Evolutionary conservation across 441 rosid species (phyloP).

Genomic region (Biscutella laevigata): DNA sequence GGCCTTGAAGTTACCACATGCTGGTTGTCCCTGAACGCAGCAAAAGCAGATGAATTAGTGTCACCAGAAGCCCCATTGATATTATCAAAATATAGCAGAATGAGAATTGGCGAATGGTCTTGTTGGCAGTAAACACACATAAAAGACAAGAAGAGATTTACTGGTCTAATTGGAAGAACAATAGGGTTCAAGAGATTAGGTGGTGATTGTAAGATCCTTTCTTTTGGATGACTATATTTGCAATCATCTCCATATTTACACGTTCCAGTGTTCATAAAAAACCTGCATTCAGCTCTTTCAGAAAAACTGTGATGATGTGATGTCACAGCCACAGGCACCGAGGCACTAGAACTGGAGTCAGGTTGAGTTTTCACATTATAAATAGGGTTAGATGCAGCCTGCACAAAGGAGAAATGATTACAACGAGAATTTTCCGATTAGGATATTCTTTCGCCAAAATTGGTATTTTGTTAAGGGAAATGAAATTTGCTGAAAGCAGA

Average conservation of each 20-base stretch:
- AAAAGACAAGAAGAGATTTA: no score
- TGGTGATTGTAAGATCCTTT: constrained; percentile 32
- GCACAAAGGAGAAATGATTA: no score
- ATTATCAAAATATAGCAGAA: no score
- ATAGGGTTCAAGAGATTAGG: constrained; percentile 31
- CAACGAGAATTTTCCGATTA: no score
- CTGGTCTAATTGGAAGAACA: constrained; percentile 63
- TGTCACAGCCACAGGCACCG: constrained; percentile 24
- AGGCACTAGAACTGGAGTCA: constrained; percentile 7
- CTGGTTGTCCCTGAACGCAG: constrained; percentile 55
- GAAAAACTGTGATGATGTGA: constrained; percentile 31
- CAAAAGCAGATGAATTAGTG: no score
- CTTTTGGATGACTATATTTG: constrained; percentile 65
- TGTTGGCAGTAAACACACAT: no score
- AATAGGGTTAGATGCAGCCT: constrained; percentile 23
- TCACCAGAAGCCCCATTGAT: no score
- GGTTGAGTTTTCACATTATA: constrained; percentile 20
- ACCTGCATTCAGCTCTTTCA: constrained; percentile 61
- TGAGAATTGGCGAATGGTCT: no score
- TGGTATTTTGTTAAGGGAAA: neutral
- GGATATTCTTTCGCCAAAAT: constrained; percentile 7
- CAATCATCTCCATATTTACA: constrained; percentile 75
- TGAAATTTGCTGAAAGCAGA: neutral
- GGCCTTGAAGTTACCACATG: constrained; percentile 47
- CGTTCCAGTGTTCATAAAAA: constrained; percentile 61